Conservation (phyloP, 202 grass and related monocot species). For the Tripidium arundinaceum region DNA sequence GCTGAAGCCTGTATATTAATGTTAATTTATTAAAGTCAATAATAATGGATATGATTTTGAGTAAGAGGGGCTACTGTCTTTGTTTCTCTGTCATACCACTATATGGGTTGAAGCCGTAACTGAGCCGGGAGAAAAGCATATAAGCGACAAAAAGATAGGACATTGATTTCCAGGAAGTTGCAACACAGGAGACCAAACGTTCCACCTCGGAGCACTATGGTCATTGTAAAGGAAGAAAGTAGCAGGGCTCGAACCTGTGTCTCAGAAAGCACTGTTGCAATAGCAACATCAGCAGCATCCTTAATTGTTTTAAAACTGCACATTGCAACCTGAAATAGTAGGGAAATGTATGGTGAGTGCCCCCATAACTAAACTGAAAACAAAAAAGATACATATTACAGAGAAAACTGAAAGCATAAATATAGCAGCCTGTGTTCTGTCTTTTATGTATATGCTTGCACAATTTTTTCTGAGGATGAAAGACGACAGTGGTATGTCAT, state of each 20-base stretch:
- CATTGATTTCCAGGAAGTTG: too few species aligned
- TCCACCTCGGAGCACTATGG: neutral
- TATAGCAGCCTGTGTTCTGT: neutral
- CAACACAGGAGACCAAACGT: too few species aligned
- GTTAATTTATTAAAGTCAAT: too few species aligned
- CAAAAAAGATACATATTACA: neutral
- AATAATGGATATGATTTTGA: too few species aligned
- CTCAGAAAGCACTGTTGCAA: slow-evolving; percentile 93
- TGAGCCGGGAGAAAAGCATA: too few species aligned
- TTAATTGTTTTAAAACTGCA: slow-evolving; percentile 93
- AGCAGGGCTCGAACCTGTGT: slow-evolving; percentile 82
- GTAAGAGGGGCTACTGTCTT: too few species aligned
- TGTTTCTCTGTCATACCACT: too few species aligned
- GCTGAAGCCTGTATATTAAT: too few species aligned
- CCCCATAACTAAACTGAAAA: slow-evolving; percentile 24
- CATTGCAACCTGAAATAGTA: slow-evolving; percentile 80
- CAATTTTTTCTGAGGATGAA: slow-evolving; percentile 24
- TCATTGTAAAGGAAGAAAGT: slow-evolving; percentile 7
- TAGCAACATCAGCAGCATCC: slow-evolving; percentile 97
- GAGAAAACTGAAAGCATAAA: neutral
- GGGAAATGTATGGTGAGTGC: slow-evolving; percentile 1
- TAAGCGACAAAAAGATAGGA: too few species aligned
- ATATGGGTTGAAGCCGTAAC: too few species aligned
- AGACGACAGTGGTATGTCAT: neutral
- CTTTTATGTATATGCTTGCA: neutral